Percentiles rank a stretch among this genome's conserved stretches.
phyloP scores from a whole-genome alignment of 2,329 filamentous ascomycete genomes.

The Ramichloridium luteum region DNA sequence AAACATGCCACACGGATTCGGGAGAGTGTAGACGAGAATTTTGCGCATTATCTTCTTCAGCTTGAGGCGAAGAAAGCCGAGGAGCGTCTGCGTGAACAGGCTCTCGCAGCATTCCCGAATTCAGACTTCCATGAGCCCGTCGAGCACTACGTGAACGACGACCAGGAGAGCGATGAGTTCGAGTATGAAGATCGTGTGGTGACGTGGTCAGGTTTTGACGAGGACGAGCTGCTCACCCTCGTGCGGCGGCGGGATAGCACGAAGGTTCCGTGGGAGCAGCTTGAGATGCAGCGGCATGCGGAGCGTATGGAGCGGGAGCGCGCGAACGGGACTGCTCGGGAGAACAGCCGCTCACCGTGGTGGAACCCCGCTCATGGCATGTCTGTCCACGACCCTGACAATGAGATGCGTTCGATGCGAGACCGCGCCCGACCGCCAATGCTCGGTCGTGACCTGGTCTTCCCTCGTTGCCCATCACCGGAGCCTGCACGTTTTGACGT shows the following conservation, averaged over 20 bases:
- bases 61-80: constrained; percentile 70
- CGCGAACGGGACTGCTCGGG: constrained; percentile 27
- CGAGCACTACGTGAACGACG: constrained; percentile 56
- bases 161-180: constrained; percentile 23
- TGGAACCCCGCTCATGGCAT: constrained; percentile 26
- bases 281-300: constrained; percentile 68
- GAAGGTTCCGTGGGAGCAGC: constrained; percentile 59
- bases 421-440: constrained; percentile 64
- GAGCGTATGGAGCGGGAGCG: constrained; percentile 47
- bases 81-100: constrained; percentile 64
- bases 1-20: constrained; percentile 43
- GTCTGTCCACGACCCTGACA: constrained; percentile 24
- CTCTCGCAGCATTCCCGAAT: constrained; percentile 64
- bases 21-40: constrained; percentile 63
- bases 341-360: constrained; percentile 24
- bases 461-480: constrained; percentile 72
- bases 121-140: constrained; percentile 56
- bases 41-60: constrained; percentile 64
- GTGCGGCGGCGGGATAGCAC: constrained; percentile 45
- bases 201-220: constrained; percentile 26
- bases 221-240: constrained; percentile 23
- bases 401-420: constrained; percentile 41
- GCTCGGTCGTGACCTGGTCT: constrained; percentile 69
- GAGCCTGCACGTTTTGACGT: constrained; percentile 75
- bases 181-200: constrained; percentile 27